phyloP scores from a whole-genome alignment of 1,139 yeast genomes.

The Debaryomyces fabryi region DNA sequence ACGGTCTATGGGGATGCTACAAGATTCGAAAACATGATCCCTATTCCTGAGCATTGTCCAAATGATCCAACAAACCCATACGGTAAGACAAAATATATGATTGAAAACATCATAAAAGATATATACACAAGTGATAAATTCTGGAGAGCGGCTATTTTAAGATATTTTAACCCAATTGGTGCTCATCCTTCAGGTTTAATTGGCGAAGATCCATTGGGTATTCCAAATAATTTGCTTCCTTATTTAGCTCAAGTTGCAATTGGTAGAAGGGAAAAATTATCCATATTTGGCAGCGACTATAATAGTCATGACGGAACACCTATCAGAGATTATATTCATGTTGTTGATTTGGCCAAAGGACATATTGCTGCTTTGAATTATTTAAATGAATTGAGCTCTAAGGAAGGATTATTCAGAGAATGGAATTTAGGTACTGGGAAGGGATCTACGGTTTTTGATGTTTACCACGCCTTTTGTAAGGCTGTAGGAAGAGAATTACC shows the following conservation, averaged over 20 bases:
- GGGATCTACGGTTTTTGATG: conserved; percentile 78
- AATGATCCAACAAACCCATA: conserved; percentile 78
- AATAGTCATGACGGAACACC: conserved; percentile 79
- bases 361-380: conserved; percentile 73
- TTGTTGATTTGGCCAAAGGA: conserved; percentile 80
- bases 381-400: conserved; percentile 43
- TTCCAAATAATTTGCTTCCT: conserved; percentile 77
- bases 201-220: conserved; percentile 81
- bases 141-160: conserved; percentile 68
- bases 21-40: conserved; percentile 71
- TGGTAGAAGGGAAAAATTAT: conserved; percentile 67
- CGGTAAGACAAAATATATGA: conserved; percentile 69
- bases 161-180: conserved; percentile 84
- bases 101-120: conserved; percentile 66
- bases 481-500: conserved; percentile 73
- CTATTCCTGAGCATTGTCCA: conserved; percentile 81
- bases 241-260: conserved; percentile 78
- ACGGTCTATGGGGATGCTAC: conserved; percentile 87
- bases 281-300: conserved; percentile 70
- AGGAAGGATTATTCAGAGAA: conserved; percentile 62
- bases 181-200: conserved; percentile 81
- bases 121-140: conserved; percentile 46
- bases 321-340: conserved; percentile 81
- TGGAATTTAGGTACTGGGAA: conserved; percentile 87
- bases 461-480: conserved; percentile 64